Conservation (phyloP, 805 yeast genomes). For the Starmerella vitae region DNA sequence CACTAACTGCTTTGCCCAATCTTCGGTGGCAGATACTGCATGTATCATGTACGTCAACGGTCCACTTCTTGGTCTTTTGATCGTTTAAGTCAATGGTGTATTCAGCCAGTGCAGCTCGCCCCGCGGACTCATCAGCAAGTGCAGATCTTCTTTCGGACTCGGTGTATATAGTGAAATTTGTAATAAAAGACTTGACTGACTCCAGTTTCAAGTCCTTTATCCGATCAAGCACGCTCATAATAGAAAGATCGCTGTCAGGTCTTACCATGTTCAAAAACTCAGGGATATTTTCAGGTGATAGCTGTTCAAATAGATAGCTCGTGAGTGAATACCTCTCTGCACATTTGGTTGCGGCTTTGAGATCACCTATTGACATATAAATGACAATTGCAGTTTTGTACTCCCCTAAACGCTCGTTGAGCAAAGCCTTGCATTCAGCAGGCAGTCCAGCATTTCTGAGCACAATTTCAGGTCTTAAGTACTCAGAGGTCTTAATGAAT, state of each 20-base stretch:
- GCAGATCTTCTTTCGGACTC: background rate
- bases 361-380: conserved; percentile 39
- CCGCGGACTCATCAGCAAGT: conserved; percentile 4
- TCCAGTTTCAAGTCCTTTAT: background rate
- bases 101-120: conserved; percentile 13
- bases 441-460: conserved; percentile 5
- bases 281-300: background rate
- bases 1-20: conserved; percentile 17
- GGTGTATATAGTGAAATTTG: background rate
- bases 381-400: conserved; percentile 53
- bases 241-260: background rate
- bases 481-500: conserved; percentile 3
- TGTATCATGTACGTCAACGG: conserved; percentile 7
- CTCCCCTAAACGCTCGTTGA: conserved; percentile 45
- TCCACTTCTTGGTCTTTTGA: background rate
- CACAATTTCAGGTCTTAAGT: conserved; percentile 1
- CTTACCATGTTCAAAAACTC: conserved; percentile 4
- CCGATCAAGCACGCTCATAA: background rate
- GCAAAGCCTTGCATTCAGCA: conserved; percentile 36
- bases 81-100: conserved; percentile 7
- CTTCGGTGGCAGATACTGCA: conserved; percentile 18
- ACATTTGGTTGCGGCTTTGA: conserved; percentile 45
- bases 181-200: conserved; percentile 3
- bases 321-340: conserved; percentile 33
- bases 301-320: conserved; percentile 11